Evolutionary conservation across 83 land plant species (phyloP).

Genomic region (Diphasiastrum complanatum): DNA sequence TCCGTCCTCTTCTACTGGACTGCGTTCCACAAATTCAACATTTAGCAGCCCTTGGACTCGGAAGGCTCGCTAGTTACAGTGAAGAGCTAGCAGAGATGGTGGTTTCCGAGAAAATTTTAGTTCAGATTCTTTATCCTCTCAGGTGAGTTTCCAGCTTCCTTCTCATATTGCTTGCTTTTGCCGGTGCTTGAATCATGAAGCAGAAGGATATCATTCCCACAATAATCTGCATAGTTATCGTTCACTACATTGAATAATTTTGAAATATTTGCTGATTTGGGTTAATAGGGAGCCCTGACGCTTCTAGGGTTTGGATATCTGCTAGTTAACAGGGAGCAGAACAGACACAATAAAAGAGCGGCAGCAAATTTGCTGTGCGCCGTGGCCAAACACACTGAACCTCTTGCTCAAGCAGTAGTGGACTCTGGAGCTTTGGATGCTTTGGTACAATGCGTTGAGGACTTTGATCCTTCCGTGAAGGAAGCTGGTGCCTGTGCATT

Average conservation of each 20-base stretch:
- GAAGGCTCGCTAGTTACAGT: slow-evolving; percentile 24
- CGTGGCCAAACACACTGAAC: slow-evolving; percentile 30
- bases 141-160: slow-evolving; percentile 14
- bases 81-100: slow-evolving; percentile 28
- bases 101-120: slow-evolving; percentile 24
- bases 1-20: slow-evolving; percentile 31
- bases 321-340: slow-evolving; percentile 15
- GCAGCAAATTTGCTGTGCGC: slow-evolving; percentile 29
- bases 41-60: slow-evolving; percentile 21
- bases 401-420: slow-evolving; percentile 27
- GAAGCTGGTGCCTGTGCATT: slow-evolving; percentile 31
- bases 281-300: too few relatives aligned
- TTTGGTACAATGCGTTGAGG: slow-evolving; percentile 25
- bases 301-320: neutral
- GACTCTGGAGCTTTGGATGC: slow-evolving; percentile 23
- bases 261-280: too few relatives aligned
- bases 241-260: neutral
- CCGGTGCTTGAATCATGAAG: neutral
- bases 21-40: slow-evolving; percentile 29
- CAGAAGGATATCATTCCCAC: neutral
- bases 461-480: slow-evolving; percentile 34
- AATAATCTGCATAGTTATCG: neutral
- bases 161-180: neutral
- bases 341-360: slow-evolving; percentile 25
- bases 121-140: slow-evolving; percentile 20